Base-by-base conservation (phyloP, 768 basidiomycete genomes). In the Daedaleopsis nitida region DNA sequence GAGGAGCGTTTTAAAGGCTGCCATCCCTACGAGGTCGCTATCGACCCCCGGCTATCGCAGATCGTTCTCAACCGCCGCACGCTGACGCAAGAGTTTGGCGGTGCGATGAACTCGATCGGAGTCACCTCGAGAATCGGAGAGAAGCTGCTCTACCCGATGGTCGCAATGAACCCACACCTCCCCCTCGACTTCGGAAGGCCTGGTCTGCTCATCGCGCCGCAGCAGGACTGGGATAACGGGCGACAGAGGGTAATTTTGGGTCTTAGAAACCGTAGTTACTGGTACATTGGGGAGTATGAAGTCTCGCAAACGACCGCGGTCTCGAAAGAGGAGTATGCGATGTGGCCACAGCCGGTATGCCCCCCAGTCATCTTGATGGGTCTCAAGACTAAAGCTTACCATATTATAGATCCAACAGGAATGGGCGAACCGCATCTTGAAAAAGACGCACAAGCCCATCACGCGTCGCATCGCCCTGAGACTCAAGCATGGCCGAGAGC, bases 31-130 rank as follows among this genome's bases (percentile, higher is more conserved):
- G n/a, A 42, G 11, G 60, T 67, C 21, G 45, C 48, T 7, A 52
- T 67, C n/a, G 63, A 64, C n/a, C 38, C 49, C 8, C 32, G 12
- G 1, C 52, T 60, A 19, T 57, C 60, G 17, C 23, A 50, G 17
- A 51, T 58, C 13, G 14, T 42, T 32, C 55, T 60, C 43, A 44
- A 44, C 32, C 60, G 64, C 32, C 32, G 52, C 14, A 60, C 53
- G 52, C 63, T 67, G 55, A 53, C 58, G 12, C 16, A 42, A 19
- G 39, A 39, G 23, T 67, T 57, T 24, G 64, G 64, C 14, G 61
- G 35, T 24, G 7, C 38, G 7, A 56, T 54, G 27, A n/a, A 47
- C n/a, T 24, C 19, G 38, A 62, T 17, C 58, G 45, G 34, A 47
- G 37, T 16, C 19, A 34, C 23, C n/a, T 32, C 27, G 27, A 8